Evolutionary conservation across 225 moss, liverwort and hornwort species (phyloP), one percentile per base, ranked within the genome.

Genomic region (Anthoceros angustus): DNA sequence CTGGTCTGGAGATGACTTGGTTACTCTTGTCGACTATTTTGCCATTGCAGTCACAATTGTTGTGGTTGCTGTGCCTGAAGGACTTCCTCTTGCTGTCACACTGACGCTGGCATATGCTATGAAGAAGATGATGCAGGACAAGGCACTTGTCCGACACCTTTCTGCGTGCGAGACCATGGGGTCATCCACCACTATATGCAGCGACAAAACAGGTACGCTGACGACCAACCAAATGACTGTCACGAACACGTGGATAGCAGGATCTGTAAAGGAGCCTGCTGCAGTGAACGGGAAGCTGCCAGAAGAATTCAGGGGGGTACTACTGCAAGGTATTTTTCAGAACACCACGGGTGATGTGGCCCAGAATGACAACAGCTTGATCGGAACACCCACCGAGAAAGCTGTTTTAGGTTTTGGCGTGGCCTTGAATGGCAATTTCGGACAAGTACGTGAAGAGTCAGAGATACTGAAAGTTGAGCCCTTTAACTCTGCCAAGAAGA

Each of bases 161-260:
- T 80, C 91, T 40, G 94, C 94, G 0, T 95, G 94, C 76, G 94
- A 95, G 70, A 95, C 91, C 65, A 95, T 95, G 94, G 94, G 94
- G 38, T 95, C 86, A 10, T 81, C 94, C 71, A 95, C 94, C 42
- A 81, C 94, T 0, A 95, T 95, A 67, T 95, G 94, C 74, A 91
- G 90, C 50, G 94, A 95, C 68, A 95, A 95, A 69, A 95, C 94
- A 21, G 94, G 94, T 65, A 95, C 94, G 14, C 64, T 95, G 65
- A 95, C 94, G 41, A 85, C 94, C 48, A 95, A 95, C 67, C 78
- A 77, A 15, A 95, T 95, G 94, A 82, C 83, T 12, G 91, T 91
- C 18, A 77, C 75, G 18, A 91, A 86, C 67, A 80, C 86, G 9
- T 95, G 94, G 94, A 82, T 88, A 43, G 85, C 86, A 48, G 94